phyloP scores from a whole-genome alignment of 306 rosid genomes.

The Luffa aegyptiaca region DNA sequence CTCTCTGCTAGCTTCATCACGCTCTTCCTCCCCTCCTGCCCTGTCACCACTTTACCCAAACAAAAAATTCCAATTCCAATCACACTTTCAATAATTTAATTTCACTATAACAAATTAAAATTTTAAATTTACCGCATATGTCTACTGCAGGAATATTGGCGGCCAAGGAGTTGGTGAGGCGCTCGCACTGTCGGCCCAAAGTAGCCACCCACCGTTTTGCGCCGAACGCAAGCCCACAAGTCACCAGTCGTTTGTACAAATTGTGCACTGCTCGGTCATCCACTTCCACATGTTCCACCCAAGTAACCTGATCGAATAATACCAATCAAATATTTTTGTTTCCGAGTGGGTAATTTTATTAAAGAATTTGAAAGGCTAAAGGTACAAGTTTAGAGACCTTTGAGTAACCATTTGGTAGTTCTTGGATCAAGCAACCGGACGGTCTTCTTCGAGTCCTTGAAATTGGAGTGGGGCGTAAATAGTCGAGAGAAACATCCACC shows the following conservation, averaged over 20 bases:
- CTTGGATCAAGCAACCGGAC: slow-evolving; percentile 78
- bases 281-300: slow-evolving; percentile 94
- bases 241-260: slow-evolving; percentile 69
- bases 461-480: slow-evolving; percentile 24
- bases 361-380: too few species aligned
- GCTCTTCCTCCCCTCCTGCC: slow-evolving; percentile 84
- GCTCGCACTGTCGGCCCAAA: slow-evolving; percentile 26
- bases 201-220: slow-evolving; percentile 85
- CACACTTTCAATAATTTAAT: too few species aligned
- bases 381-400: slow-evolving; percentile 24
- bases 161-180: slow-evolving; percentile 75
- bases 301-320: slow-evolving; percentile 37
- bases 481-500: slow-evolving; percentile 66
- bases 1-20: slow-evolving; percentile 28
- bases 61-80: not conserved
- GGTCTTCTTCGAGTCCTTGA: slow-evolving; percentile 47
- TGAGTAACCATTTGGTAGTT: slow-evolving; percentile 53
- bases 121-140: not conserved
- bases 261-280: slow-evolving; percentile 77
- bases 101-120: too few species aligned
- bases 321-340: not conserved
- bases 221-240: slow-evolving; percentile 71
- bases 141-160: slow-evolving; percentile 65
- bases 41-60: slow-evolving; percentile 45
- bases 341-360: not conserved